Evolutionary conservation across 2,329 filamentous ascomycete species (phyloP).

Genomic region (Fusarium decemcellulare): DNA sequence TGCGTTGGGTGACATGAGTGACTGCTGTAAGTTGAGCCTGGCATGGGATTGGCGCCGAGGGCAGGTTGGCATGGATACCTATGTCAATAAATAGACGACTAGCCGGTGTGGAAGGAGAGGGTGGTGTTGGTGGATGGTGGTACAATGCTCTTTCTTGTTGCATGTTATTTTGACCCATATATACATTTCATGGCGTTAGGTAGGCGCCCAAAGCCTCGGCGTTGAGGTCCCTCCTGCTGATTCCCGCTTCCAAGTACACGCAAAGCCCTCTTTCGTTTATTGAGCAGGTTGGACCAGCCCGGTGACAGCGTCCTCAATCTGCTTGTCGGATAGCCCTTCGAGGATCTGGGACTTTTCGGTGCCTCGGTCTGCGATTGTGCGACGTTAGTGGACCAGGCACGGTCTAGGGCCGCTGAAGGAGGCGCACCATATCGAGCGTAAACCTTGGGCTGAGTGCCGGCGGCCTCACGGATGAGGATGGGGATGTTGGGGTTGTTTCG

Average conservation of each 20-base stretch:
- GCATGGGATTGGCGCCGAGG: too few relatives aligned
- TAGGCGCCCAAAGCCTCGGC: not conserved
- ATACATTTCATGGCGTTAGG: conserved; percentile 42
- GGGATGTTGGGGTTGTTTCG: conserved; percentile 96
- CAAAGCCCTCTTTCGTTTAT: conserved; percentile 15
- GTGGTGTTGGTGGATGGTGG: conserved; percentile 27
- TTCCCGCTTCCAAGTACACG: conserved; percentile 12
- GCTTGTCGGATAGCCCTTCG: conserved; percentile 72
- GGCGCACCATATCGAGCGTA: conserved; percentile 92
- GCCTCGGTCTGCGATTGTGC: conserved; percentile 63
- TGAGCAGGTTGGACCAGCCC: conserved; percentile 63
- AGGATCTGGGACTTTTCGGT: conserved; percentile 70
- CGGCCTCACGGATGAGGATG: conserved; percentile 94
- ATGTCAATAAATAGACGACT: too few relatives aligned
- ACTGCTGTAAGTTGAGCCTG: too few relatives aligned
- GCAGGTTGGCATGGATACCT: too few relatives aligned
- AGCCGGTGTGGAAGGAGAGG: not conserved
- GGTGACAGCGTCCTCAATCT: conserved; percentile 72
- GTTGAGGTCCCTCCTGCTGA: conserved; percentile 1
- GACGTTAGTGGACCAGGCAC: conserved; percentile 20
- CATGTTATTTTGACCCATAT: conserved; percentile 44
- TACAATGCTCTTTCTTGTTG: conserved; percentile 39
- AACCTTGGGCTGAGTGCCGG: conserved; percentile 85
- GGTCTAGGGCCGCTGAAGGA: not conserved
- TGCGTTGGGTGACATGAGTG: too few relatives aligned